phyloP scores from a whole-genome alignment of 1,284 basidiomycete species.

The Phellinidium pouzarii region DNA sequence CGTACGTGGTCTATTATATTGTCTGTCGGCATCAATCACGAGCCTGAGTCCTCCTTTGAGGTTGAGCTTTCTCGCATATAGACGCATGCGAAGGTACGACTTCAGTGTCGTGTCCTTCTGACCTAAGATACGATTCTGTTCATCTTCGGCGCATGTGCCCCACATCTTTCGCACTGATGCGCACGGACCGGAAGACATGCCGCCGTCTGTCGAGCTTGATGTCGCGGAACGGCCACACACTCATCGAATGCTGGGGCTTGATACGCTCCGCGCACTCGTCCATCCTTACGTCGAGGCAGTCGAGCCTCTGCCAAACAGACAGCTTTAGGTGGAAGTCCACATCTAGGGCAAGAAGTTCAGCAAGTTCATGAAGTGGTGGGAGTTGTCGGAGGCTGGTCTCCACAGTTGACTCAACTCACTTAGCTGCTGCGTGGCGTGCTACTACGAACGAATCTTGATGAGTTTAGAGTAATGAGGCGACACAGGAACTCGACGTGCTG shows the following conservation, averaged over 20 bases:
- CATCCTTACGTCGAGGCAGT: slow-evolving; percentile 26
- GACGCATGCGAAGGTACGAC: slow-evolving; percentile 45
- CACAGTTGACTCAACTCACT: too few relatives aligned
- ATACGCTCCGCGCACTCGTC: slow-evolving; percentile 34
- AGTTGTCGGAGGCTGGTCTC: slow-evolving; percentile 40
- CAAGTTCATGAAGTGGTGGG: slow-evolving; percentile 41
- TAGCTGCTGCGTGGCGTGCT: too few relatives aligned
- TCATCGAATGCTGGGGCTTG: slow-evolving; percentile 43
- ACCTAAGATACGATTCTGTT: slow-evolving; percentile 34
- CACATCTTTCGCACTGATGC: slow-evolving; percentile 34
- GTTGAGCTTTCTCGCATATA: slow-evolving; percentile 37
- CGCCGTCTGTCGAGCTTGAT: slow-evolving; percentile 39
- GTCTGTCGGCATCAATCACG: slow-evolving; percentile 44
- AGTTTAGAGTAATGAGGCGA: too few relatives aligned
- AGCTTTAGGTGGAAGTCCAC: slow-evolving; percentile 41
- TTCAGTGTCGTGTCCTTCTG: slow-evolving; percentile 45
- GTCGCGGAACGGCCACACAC: slow-evolving; percentile 35
- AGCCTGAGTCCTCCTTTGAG: slow-evolving; percentile 51
- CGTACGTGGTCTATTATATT: slow-evolving; percentile 45
- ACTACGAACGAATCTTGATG: too few relatives aligned
- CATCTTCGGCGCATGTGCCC: slow-evolving; percentile 36
- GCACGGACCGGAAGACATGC: slow-evolving; percentile 29
- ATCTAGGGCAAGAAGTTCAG: slow-evolving; percentile 30
- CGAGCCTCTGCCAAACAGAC: slow-evolving; percentile 34
- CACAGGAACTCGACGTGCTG: too few relatives aligned